Conservation (phyloP, 495 filamentous ascomycete genomes). For the Penicillium cinerascens region DNA sequence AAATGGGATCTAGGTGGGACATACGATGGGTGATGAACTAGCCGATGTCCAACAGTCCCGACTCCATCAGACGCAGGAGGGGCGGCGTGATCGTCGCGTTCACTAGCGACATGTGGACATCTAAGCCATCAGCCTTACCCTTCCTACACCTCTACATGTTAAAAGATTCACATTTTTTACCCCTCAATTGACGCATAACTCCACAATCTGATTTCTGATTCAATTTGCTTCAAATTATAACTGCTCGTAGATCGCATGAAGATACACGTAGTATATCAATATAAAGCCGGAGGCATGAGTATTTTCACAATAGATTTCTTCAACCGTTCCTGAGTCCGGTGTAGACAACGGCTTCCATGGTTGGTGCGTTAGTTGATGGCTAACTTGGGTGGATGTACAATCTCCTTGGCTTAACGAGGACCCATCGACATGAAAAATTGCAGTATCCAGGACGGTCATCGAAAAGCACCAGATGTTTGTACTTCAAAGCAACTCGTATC, state of each 20-base stretch:
- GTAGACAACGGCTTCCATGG: constrained; percentile 43
- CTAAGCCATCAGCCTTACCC: constrained; percentile 12
- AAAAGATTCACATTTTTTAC: too few species aligned
- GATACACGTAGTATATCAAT: too few species aligned
- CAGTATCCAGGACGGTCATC: background rate
- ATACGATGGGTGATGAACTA: constrained; percentile 43
- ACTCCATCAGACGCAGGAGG: constrained; percentile 37
- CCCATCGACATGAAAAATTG: background rate
- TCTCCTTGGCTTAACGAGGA: background rate
- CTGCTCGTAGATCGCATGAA: too few species aligned
- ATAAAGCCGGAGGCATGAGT: too few species aligned
- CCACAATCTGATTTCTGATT: too few species aligned
- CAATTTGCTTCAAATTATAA: too few species aligned
- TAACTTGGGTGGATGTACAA: background rate
- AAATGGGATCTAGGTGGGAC: background rate
- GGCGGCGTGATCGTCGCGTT: constrained; percentile 42
- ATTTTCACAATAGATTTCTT: too few species aligned
- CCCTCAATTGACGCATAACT: too few species aligned
- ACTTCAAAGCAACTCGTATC: background rate
- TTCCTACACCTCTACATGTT: too few species aligned
- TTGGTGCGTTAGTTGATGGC: background rate
- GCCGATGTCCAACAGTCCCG: constrained; percentile 15
- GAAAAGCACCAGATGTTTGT: background rate
- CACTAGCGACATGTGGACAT: constrained; percentile 43
- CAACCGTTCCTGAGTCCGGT: constrained; percentile 16